Percentiles rank a stretch among this genome's conserved stretches.
phyloP scores from a whole-genome alignment of 768 basidiomycete species.

The Dioszegia aurantiaca region DNA sequence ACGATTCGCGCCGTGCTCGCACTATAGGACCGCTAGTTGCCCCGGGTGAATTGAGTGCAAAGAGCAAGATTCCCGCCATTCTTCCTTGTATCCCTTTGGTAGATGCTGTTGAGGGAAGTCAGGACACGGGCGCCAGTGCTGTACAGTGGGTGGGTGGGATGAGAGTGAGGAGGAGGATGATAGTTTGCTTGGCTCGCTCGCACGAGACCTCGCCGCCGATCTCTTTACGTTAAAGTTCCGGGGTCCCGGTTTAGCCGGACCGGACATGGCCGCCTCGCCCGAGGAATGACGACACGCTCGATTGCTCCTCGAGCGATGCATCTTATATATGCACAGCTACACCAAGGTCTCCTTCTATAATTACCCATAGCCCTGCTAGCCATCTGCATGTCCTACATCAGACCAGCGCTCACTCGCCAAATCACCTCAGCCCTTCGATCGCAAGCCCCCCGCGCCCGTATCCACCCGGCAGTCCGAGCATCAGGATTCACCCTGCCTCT shows the following conservation, averaged over 20 bases:
- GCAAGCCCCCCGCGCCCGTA: not conserved
- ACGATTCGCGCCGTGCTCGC: constrained; percentile 1
- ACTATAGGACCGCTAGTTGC: constrained; percentile 1
- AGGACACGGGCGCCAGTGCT: too few relatives aligned
- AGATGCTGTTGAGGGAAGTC: not conserved
- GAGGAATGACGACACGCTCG: not conserved
- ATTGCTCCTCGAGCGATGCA: not conserved
- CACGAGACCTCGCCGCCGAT: too few relatives aligned
- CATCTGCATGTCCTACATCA: constrained; percentile 28
- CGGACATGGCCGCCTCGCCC: not conserved
- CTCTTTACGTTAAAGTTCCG: too few relatives aligned
- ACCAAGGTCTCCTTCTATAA: not conserved
- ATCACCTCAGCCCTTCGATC: constrained; percentile 19
- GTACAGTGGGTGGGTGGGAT: too few relatives aligned
- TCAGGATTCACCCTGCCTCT: constrained; percentile 35
- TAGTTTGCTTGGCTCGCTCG: too few relatives aligned
- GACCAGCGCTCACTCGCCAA: constrained; percentile 20
- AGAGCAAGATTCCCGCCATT: constrained; percentile 11
- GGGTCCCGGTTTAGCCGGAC: not conserved
- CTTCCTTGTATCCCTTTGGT: not conserved
- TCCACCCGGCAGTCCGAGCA: constrained; percentile 17
- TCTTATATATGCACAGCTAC: not conserved
- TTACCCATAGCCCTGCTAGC: constrained; percentile 9
- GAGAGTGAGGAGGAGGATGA: too few relatives aligned
- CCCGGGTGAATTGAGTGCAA: constrained; percentile 11